These are phyloP conservation scores for Amanita subjunquillea DNA, from an alignment of 768 basidiomycete species.

Conservation along the genomic window DNA sequence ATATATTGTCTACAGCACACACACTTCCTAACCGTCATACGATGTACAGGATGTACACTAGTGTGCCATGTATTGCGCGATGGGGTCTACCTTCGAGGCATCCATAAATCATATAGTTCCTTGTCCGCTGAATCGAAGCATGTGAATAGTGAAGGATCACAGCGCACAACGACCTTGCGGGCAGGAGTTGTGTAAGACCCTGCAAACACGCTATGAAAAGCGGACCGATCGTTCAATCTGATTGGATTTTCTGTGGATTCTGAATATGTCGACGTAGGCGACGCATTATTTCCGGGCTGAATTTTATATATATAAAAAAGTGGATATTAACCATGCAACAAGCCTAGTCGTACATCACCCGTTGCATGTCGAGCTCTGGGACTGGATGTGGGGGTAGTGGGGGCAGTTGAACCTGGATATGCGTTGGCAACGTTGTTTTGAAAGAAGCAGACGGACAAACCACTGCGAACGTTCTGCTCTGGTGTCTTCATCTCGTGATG, in stretches of 20 bases:
- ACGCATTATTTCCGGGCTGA: neutral
- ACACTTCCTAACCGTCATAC: too few relatives aligned
- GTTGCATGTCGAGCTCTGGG: neutral
- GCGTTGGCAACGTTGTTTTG: neutral
- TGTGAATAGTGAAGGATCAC: constrained; percentile 57
- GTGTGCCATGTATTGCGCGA: neutral
- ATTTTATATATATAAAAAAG: neutral
- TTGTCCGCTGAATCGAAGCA: constrained; percentile 70
- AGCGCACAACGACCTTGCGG: constrained; percentile 39
- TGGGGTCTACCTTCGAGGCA: constrained; percentile 29
- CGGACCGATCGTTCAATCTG: constrained; percentile 7
- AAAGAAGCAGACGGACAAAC: neutral
- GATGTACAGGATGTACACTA: too few relatives aligned
- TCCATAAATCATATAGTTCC: constrained; percentile 75
- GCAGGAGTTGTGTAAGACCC: constrained; percentile 15
- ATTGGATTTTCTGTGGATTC: constrained; percentile 2
- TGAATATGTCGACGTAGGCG: constrained; percentile 7
- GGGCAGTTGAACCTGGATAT: neutral
- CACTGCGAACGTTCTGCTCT: neutral
- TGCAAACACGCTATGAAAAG: constrained; percentile 20
- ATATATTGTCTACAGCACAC: neutral
- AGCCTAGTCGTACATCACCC: neutral
- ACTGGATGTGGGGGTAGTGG: neutral
- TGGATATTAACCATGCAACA: neutral
- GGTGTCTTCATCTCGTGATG: neutral